Evolutionary conservation across 2,329 filamentous ascomycete genomes (phyloP).

Genomic region (Aspergillus sp.): DNA sequence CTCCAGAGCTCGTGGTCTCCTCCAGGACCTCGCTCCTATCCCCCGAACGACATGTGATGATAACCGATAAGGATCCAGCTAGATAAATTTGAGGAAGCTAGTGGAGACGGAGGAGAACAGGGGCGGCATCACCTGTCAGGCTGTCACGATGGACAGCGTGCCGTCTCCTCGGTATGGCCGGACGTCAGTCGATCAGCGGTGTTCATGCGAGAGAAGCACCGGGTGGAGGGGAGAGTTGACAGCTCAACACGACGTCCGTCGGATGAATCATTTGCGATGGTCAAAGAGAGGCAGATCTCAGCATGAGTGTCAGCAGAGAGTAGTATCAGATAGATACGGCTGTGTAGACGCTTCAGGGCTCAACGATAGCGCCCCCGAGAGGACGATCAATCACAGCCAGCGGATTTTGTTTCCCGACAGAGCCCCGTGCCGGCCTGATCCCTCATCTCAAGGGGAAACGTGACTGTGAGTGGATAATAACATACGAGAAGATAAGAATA

Average conservation of each 20-base stretch:
- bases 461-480: not conserved
- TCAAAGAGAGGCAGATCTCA: not conserved
- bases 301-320: too few species aligned
- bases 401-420: not conserved
- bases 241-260: conserved; percentile 1
- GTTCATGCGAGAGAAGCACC: not conserved
- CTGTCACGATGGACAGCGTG: conserved; percentile 3
- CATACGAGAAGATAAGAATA: not conserved
- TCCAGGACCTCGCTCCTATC: too few species aligned
- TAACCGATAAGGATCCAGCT: not conserved
- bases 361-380: too few species aligned
- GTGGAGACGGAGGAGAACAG: too few species aligned
- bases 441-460: not conserved
- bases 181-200: conserved; percentile 2
- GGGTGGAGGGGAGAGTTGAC: not conserved
- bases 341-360: too few species aligned
- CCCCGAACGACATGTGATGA: conserved; percentile 4
- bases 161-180: conserved; percentile 1
- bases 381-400: not conserved
- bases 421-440: not conserved
- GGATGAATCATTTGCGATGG: conserved; percentile 1
- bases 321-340: too few species aligned
- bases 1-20: too few species aligned
- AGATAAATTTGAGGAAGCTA: too few species aligned
- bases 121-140: not conserved